Conservation (phyloP, 768 basidiomycete genomes). For the Amanita molliuscula region DNA sequence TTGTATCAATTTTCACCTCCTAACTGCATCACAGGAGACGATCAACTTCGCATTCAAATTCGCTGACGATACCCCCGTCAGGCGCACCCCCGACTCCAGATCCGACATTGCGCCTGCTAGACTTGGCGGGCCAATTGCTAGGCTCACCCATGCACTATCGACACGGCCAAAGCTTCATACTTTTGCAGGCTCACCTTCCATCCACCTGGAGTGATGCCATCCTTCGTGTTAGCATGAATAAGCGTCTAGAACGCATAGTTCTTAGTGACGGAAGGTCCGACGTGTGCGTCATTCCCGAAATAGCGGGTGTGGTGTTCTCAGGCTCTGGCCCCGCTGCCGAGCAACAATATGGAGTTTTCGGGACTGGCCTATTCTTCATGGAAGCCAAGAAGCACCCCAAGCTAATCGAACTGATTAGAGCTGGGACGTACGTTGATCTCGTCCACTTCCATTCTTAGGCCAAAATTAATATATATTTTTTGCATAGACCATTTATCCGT, state of each 20-base stretch:
- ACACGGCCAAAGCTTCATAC: constrained; percentile 32
- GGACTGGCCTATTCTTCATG: constrained; percentile 46
- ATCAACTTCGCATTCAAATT: constrained; percentile 47
- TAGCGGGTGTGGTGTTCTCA: background rate
- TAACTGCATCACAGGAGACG: constrained; percentile 29
- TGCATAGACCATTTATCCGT: constrained; percentile 21
- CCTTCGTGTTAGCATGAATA: constrained; percentile 38
- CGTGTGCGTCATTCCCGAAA: constrained; percentile 7
- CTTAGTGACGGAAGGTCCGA: constrained; percentile 16
- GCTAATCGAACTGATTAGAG: constrained; percentile 41
- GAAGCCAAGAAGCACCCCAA: constrained; percentile 42
- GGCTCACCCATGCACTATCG: constrained; percentile 23
- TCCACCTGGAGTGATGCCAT: constrained; percentile 49
- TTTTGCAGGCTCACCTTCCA: constrained; percentile 45
- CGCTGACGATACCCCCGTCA: constrained; percentile 29
- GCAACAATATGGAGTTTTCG: constrained; percentile 21
- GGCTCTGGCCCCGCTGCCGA: background rate
- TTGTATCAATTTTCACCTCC: constrained; percentile 1
- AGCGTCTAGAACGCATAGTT: constrained; percentile 35
- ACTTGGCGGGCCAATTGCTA: constrained; percentile 20
- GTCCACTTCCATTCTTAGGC: background rate
- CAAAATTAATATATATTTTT: background rate
- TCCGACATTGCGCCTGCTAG: background rate
- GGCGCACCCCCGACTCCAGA: constrained; percentile 10
- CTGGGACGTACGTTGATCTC: constrained; percentile 35